These are phyloP conservation scores for Coemansia sp. DNA, from an alignment of 192 early-diverging fungal species.

Conservation along the genomic window DNA sequence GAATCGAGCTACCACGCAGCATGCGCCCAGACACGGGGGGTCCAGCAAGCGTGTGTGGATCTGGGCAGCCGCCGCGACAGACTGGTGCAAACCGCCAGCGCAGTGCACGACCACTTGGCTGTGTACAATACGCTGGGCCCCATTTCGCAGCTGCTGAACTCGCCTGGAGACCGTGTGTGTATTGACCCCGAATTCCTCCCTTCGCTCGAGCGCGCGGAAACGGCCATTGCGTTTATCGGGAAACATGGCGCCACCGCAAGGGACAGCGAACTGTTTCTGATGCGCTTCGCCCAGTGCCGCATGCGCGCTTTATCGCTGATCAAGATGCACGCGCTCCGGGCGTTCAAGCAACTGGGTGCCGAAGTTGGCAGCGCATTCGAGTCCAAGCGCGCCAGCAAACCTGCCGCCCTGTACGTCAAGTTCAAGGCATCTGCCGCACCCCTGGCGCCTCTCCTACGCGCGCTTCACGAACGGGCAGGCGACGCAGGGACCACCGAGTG, in stretches of 20 bases:
- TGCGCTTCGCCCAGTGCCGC: slow-evolving; percentile 94
- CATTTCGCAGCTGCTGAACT: slow-evolving; percentile 74
- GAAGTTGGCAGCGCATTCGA: neutral
- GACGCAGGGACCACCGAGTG: slow-evolving; percentile 62
- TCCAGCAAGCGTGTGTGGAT: slow-evolving; percentile 81
- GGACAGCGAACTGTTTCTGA: slow-evolving; percentile 91
- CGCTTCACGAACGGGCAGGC: slow-evolving; percentile 72
- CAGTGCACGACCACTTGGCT: slow-evolving; percentile 63
- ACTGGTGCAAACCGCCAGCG: slow-evolving; percentile 47
- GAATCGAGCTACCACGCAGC: slow-evolving; percentile 77
- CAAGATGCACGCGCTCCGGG: slow-evolving; percentile 77
- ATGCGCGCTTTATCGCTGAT: slow-evolving; percentile 92
- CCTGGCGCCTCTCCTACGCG: slow-evolving; percentile 65
- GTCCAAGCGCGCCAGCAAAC: neutral
- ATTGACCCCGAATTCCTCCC: slow-evolving; percentile 78
- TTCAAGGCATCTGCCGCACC: slow-evolving; percentile 71
- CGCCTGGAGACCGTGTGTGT: slow-evolving; percentile 85
- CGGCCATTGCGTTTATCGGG: slow-evolving; percentile 66
- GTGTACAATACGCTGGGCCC: slow-evolving; percentile 89
- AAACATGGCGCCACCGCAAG: slow-evolving; percentile 47
- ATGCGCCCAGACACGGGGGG: slow-evolving; percentile 69
- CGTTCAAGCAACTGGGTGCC: slow-evolving; percentile 38
- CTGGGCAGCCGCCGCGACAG: slow-evolving; percentile 62
- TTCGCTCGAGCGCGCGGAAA: slow-evolving; percentile 76
- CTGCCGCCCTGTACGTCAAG: slow-evolving; percentile 69